Base-by-base conservation (phyloP, 2,329 filamentous ascomycete species). In the Dryadomyces sulphureus region DNA sequence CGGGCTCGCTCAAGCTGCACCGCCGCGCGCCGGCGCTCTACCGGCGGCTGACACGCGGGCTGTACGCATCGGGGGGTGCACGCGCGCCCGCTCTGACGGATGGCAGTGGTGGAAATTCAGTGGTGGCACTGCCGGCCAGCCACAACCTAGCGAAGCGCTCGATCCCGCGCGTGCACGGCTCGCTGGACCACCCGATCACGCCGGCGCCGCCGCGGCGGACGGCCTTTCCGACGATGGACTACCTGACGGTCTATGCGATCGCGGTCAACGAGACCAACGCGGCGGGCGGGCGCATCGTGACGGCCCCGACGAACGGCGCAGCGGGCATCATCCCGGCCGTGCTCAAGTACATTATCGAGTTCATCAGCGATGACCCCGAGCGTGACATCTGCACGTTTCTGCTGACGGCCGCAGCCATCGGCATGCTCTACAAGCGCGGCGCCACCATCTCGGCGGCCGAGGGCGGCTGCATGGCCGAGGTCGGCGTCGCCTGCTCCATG, bases 251-350 rank as follows among this genome's bases (percentile, higher is more conserved):
- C 0, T 72, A 71, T 48, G 68, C 68, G 35, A 71, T 71, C 19
- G 68, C 68, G 0, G 68, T 72, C 21, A 72, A 72, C 51, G 68
- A 72, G 55, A 72, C 68, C n/a, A 72, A 72, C 46, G 68, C 68
- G 2, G 66, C 64, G 0, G 68, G 68, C 12, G 68, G 68, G 0
- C 65, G 68, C 25, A 69, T 72, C 49, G 68, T 72, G 17, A 72
- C 68, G 2, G 68, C 68, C 1, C 68, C 68, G 2, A 72, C 68
- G 19, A 72, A 72, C 50, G 68, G 68, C 14, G 68, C 68, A 0
- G 68, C 68, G 1, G 68, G 68, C 22, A 72, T 71, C 52, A 71
- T 71, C 44, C 68, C 68, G 1, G 60, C 68, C 4, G 68, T 71
- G 25, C 63, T 72, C 24, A 72, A 72, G 50, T 72, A 72, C 55